Evolutionary conservation across 2,329 filamentous ascomycete genomes (phyloP), one percentile per base, ranked within the genome.

Genomic region (Fusarium pilosicola): DNA sequence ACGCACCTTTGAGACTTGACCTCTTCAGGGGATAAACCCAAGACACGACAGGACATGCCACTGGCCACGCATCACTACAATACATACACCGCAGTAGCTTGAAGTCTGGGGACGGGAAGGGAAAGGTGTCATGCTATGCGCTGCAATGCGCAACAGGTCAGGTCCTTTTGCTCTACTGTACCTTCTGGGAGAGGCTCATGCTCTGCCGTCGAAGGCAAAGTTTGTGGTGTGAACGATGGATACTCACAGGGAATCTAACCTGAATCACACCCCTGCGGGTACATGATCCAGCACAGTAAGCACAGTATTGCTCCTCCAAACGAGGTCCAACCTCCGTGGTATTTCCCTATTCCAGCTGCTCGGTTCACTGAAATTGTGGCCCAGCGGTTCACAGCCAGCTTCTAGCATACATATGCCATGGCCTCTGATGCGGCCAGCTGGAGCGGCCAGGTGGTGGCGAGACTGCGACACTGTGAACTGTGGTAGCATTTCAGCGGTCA

Each of bases 41-140:
- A 68, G 64, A 68, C 56, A 68, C 46, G 54, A 68, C 54, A 32
- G 24, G 44, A 38, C 44, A 59, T 59, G 26, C 56, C 34, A 52
- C 46, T 42, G 63, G 55, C 76, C 70, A 65, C 61, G 64, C 73
- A 73, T 49, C 63, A 65, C 32, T 58, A 30, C 26, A 30, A 32
- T 58, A 32, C 39, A 45, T 58, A 32, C 49, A 45, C n/a, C 49
- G 32, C 51, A 38, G 67, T 74, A 68, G 70, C 59, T 66, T 71
- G 71, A 69, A 58, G 67, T 61, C 71, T 73, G 68, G 73, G 54
- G 62, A 78, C 69, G 62, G 71, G 76, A 77, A 70, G 64, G 76
- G 76, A 65, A 77, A 74, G 70, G 76, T 42, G 71, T 68, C 41
- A 59, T 64, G 62, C 41, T 15, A 62, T 57, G 59, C 30, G n/a